Percentiles rank a stretch among this genome's conserved stretches.
Evolutionary conservation across 257 asterid species (phyloP).

Genomic region (Gentiana macrophylla): DNA sequence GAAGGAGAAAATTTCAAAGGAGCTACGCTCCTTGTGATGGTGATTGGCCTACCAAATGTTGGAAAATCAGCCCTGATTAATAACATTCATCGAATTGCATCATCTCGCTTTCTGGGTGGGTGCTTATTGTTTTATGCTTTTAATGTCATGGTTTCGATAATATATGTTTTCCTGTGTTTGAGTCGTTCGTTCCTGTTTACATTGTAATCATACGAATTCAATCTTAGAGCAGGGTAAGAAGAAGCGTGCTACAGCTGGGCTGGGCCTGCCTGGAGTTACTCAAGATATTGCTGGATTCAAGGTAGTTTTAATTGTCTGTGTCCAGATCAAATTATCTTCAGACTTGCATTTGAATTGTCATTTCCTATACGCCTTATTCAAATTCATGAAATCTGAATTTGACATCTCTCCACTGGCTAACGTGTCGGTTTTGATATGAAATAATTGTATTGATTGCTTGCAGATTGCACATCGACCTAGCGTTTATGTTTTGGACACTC

Average conservation of each 20-base stretch:
- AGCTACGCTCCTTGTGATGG: constrained; percentile 87
- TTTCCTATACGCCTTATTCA: not conserved
- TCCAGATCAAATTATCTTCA: not conserved
- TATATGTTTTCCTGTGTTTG: not conserved
- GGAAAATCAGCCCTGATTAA: constrained; percentile 86
- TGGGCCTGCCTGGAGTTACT: constrained; percentile 83
- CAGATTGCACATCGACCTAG: constrained; percentile 94
- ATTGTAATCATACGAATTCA: constrained; percentile 21
- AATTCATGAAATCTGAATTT: not conserved
- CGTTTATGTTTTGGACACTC: constrained; percentile 78
- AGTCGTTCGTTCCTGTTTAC: not conserved
- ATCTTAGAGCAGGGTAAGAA: constrained; percentile 84
- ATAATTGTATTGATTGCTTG: constrained; percentile 4
- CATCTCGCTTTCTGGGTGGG: constrained; percentile 72
- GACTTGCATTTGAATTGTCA: not conserved
- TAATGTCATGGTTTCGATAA: not conserved
- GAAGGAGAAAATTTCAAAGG: constrained; percentile 64
- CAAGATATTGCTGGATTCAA: constrained; percentile 96
- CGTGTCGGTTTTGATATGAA: constrained; percentile 1
- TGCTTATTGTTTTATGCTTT: constrained; percentile 7
- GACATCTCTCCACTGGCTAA: not conserved
- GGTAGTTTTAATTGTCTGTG: constrained; percentile 19
- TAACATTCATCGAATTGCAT: constrained; percentile 76
- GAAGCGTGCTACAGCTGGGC: constrained; percentile 85
- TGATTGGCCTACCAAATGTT: constrained; percentile 96